These are phyloP conservation scores for Stylonectria norvegica DNA, from an alignment of 2,329 filamentous ascomycete genomes.

Conservation along the genomic window DNA sequence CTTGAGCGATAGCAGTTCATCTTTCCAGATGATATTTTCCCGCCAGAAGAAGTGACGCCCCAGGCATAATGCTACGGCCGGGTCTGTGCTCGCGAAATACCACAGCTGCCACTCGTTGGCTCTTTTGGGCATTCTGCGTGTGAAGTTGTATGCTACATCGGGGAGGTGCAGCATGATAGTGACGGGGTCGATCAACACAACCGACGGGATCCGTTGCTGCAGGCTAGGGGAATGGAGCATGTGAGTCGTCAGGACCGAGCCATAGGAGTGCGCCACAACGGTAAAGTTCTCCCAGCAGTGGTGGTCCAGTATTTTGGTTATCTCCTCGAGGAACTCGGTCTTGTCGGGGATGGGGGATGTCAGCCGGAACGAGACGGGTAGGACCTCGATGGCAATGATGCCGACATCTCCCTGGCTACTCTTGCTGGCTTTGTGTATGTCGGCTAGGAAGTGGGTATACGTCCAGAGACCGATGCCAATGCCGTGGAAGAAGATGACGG, in stretches of 20 bases:
- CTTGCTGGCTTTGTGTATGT: constrained; percentile 37
- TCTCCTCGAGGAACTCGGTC: constrained; percentile 52
- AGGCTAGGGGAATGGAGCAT: constrained; percentile 51
- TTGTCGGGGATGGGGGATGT: constrained; percentile 50
- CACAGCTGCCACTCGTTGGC: constrained; percentile 70
- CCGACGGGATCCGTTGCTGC: constrained; percentile 47
- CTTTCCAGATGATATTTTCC: constrained; percentile 67
- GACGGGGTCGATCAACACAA: constrained; percentile 58
- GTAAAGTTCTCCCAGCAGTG: constrained; percentile 59
- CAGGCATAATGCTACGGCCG: constrained; percentile 62
- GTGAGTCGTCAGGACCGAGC: constrained; percentile 60
- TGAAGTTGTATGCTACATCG: constrained; percentile 70
- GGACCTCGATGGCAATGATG: constrained; percentile 62
- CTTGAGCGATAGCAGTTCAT: constrained; percentile 47
- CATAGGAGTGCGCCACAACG: constrained; percentile 62
- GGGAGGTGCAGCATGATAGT: constrained; percentile 66
- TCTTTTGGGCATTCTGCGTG: constrained; percentile 44
- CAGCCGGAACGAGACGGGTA: constrained; percentile 62
- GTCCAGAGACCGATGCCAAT: constrained; percentile 66
- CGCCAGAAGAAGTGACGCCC: constrained; percentile 69
- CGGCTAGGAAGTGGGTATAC: constrained; percentile 56
- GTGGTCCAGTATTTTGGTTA: constrained; percentile 53
- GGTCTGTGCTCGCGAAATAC: constrained; percentile 68
- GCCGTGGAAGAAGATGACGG: constrained; percentile 67
- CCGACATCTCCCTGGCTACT: constrained; percentile 46